Evolutionary conservation across 106 monocot species (phyloP), one percentile per base, ranked within the genome.

Genomic region (Dendrobium officinale): DNA sequence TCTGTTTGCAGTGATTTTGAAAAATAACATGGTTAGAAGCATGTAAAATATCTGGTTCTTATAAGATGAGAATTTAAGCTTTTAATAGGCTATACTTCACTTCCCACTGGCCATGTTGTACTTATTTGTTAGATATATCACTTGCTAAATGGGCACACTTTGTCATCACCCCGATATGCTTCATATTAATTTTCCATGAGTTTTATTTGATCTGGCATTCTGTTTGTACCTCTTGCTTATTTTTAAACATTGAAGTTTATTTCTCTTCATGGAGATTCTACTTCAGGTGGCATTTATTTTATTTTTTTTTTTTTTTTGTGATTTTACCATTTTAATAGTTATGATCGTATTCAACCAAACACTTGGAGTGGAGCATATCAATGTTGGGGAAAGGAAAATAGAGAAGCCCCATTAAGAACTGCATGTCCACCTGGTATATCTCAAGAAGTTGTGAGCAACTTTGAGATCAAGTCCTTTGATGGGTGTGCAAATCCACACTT

Each of bases 351-450:
- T 82, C 91, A 95, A 87, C 99, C 99, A 75, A 79, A 99, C 81
- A 95, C 87, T 9, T 99, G 99, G 99, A 99, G 93, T 88, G 99
- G 99, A 66, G 99, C 99, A 33, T 95, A 91, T 85, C 91, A 86
- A 4, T 95, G 95, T 75, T 99, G 99, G 99, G 99, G 99, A 56
- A 91, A 79, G 82, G 99, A 99, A 88, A 99, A 99, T 80, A 95
- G 86, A 85, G 99, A 99, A 77, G 99, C 91, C 66, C 90, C 99
- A 55, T n/a, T 99, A 24, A 89, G 99, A 77, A 90, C 93, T 27
- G 88, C 93, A 77, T 90, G 91, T 82, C 93, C 95, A 67, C 99
- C 99, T 79, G 99, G 99, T 49, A 73, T 85, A 19, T 73, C 88
- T 59, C 77, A 41, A 82, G 95, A 87, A 41, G 42, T 86, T 78